phyloP scores from a whole-genome alignment of 768 basidiomycete genomes.

The Kondoa malvinella region DNA sequence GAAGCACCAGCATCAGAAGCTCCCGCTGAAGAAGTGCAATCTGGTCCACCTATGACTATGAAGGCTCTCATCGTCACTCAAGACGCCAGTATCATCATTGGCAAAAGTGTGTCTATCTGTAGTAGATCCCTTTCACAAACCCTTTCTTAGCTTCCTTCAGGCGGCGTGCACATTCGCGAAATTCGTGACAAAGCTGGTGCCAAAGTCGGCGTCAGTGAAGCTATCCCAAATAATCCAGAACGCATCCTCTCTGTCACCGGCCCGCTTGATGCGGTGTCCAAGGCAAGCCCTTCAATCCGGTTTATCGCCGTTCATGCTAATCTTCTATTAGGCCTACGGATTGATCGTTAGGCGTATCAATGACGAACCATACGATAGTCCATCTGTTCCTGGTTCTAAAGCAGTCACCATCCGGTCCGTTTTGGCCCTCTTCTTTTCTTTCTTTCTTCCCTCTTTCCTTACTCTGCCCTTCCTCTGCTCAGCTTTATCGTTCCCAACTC shows the following conservation, averaged over 20 bases:
- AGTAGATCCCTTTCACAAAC: not conserved
- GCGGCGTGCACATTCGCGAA: conserved; percentile 87
- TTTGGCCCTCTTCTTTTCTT: not conserved
- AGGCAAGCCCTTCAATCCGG: conserved; percentile 43
- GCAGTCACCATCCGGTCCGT: conserved; percentile 94
- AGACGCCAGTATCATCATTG: conserved; percentile 98
- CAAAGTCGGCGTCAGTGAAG: conserved; percentile 90
- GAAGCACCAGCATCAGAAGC: not conserved
- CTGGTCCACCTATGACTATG: conserved; percentile 59
- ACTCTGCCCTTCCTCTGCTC: not conserved
- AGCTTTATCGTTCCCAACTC: conserved; percentile 83
- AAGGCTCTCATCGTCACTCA: conserved; percentile 96
- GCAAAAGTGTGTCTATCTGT: conserved; percentile 41
- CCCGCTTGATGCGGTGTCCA: conserved; percentile 92
- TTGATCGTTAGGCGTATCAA: conserved; percentile 97
- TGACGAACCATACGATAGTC: conserved; percentile 94
- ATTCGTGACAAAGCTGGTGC: conserved; percentile 96
- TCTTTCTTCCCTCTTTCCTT: not conserved
- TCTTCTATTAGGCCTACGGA: conserved; percentile 63
- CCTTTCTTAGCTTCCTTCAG: not conserved
- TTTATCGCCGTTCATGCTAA: not conserved
- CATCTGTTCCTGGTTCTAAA: conserved; percentile 90
- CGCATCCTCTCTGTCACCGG: conserved; percentile 93
- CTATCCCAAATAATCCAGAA: conserved; percentile 98
- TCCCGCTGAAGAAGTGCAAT: not conserved